phyloP scores from a whole-genome alignment of 306 rosid species.

The Sphenostylis stenocarpa region DNA sequence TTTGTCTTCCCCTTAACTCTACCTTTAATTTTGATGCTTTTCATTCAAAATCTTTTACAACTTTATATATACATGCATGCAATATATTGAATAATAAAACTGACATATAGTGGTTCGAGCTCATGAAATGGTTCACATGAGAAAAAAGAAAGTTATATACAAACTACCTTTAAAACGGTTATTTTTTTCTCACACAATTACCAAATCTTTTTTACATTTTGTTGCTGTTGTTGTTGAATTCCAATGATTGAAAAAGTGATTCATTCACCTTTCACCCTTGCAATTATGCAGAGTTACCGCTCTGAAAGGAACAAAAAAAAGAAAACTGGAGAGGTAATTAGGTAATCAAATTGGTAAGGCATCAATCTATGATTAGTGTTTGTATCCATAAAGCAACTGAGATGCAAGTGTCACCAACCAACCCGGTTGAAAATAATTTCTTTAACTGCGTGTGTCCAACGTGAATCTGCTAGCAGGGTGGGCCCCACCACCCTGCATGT shows the following conservation, averaged over 20 bases:
- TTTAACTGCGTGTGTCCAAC: conserved; percentile 17
- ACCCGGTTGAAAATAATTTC: conserved; percentile 26
- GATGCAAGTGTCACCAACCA: conserved; percentile 18
- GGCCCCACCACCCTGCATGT: conserved; percentile 50
- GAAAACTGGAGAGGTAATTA: conserved; percentile 22
- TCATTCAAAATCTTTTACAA: conserved; percentile 20
- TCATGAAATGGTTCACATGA: too few relatives aligned
- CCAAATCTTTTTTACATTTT: not conserved
- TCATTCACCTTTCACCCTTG: not conserved
- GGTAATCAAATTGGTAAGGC: conserved; percentile 11
- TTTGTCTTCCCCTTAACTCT: conserved; percentile 28
- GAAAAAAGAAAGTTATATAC: not conserved
- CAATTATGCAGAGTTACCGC: not conserved
- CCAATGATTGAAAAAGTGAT: conserved; percentile 19
- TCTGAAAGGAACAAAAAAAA: not conserved
- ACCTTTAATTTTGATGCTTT: conserved; percentile 40
- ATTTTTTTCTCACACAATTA: not conserved
- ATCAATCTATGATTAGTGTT: not conserved
- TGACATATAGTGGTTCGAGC: not conserved
- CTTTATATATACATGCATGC: conserved; percentile 39
- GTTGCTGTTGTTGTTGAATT: not conserved
- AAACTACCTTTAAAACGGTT: conserved; percentile 4
- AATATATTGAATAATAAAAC: conserved; percentile 21
- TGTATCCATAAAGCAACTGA: not conserved
- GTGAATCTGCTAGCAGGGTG: not conserved